Evolutionary conservation across 805 yeast species (phyloP).

Genomic region (Alloascoidea hylecoeti): DNA sequence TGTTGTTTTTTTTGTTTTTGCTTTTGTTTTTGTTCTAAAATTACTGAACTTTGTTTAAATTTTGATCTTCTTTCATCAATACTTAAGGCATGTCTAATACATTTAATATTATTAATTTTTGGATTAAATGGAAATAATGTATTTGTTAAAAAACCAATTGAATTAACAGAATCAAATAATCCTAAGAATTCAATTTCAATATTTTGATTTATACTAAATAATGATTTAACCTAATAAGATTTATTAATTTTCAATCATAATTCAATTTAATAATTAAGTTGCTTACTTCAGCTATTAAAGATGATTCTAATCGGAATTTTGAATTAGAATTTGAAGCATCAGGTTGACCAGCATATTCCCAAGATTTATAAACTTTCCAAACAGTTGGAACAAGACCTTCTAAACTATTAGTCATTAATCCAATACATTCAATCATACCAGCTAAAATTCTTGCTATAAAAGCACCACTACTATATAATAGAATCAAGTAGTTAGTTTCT

Average conservation of each 20-base stretch:
- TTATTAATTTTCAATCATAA: too few species aligned
- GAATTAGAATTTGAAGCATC: conserved; percentile 25
- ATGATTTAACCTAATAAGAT: too few species aligned
- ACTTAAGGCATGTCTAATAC: conserved; percentile 54
- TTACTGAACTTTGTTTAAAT: conserved; percentile 41
- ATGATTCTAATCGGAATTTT: too few species aligned
- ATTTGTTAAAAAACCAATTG: conserved; percentile 47
- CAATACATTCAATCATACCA: conserved; percentile 55
- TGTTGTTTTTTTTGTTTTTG: conserved; percentile 1
- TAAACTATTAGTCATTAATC: conserved; percentile 37
- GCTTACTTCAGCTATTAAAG: too few species aligned
- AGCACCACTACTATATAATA: conserved; percentile 35
- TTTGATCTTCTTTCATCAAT: conserved; percentile 54
- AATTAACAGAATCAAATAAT: conserved; percentile 55
- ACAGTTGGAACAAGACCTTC: conserved; percentile 44
- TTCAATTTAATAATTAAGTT: too few species aligned
- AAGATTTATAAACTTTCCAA: conserved; percentile 45
- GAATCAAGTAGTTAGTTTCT: not conserved
- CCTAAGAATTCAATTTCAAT: conserved; percentile 46
- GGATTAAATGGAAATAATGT: conserved; percentile 44
- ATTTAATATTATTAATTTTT: conserved; percentile 33
- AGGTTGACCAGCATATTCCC: conserved; percentile 41
- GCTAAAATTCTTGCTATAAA: conserved; percentile 49
- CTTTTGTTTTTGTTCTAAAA: conserved; percentile 25
- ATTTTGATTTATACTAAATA: too few species aligned